Evolutionary conservation across 2,329 filamentous ascomycete genomes (phyloP), one percentile per base, ranked within the genome.

Genomic region (Trichoderma hamatum): DNA sequence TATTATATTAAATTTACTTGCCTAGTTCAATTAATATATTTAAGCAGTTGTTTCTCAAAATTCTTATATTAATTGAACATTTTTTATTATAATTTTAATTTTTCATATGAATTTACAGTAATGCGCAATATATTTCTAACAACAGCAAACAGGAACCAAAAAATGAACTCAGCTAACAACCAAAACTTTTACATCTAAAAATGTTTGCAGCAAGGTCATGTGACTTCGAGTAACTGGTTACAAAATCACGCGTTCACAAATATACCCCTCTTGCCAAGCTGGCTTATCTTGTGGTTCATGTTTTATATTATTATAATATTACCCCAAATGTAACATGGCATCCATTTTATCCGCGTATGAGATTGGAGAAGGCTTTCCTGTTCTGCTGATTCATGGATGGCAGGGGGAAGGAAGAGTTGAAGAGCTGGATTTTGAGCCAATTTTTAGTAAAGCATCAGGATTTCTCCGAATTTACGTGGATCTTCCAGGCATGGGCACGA

Each of bases 341-440:
- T 51, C 36, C 49, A 65, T 7, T 28, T 30, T 70, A 36, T 66
- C 21, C 16, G 63, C 69, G 26, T 4, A 67, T 52, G 70, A 69
- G 49, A 13, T 71, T 30, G 70, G 70, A 6, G 39, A 71, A 56
- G 70, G 70, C 5, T 58, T 71, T 58, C 56, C 67, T 4, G 52
- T 70, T 14, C 26, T 71, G 6, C 49, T 71, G 52, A 69, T 71
- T 13, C 70, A 71, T 7, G 70, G 70, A 51, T 71, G 70, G 70
- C n/a, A 63, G 30, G 34, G 60, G 56, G 49, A 67, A 21, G 63
- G 62, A 43, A 55, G 13, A 11, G 67, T 59, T 14, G 70, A 71
- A 24, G 60, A 67, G 70, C 10, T 56, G 11, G 70, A 71, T 34
- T 70, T 71, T 59, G 70, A 71, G 70, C 70, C 70, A 9, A 52